Conservation (phyloP, 371 early-diverging fungal species). For the Mortierella sp. region DNA sequence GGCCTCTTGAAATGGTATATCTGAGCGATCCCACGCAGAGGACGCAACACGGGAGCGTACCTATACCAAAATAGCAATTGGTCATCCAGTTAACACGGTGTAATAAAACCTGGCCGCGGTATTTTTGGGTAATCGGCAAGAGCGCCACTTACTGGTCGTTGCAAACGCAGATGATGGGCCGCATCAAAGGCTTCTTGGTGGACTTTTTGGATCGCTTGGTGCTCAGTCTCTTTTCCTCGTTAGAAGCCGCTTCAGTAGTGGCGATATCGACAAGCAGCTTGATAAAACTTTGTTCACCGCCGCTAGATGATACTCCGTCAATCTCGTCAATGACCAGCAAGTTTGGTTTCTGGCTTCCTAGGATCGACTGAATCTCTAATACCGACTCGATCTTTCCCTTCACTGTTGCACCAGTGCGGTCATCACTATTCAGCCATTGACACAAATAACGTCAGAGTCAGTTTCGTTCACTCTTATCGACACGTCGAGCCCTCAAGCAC, state of each 20-base stretch:
- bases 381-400: slow-evolving; percentile 79
- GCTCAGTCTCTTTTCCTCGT: slow-evolving; percentile 20
- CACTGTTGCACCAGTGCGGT: slow-evolving; percentile 86
- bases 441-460: too few relatives aligned
- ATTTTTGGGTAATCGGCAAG: too few relatives aligned
- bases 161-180: slow-evolving; percentile 98
- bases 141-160: slow-evolving; percentile 82
- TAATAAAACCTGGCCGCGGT: too few relatives aligned
- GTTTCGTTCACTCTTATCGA: too few relatives aligned
- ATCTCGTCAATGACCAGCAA: slow-evolving; percentile 96
- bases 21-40: slow-evolving; percentile 82
- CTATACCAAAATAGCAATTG: slow-evolving; percentile 47
- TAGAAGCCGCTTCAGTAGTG: slow-evolving; percentile 29
- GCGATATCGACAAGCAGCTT: slow-evolving; percentile 74
- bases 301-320: slow-evolving; percentile 88
- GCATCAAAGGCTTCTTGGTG: slow-evolving; percentile 66
- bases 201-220: slow-evolving; percentile 49
- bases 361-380: slow-evolving; percentile 80
- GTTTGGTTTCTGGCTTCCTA: slow-evolving; percentile 75
- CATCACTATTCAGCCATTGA: slow-evolving; percentile 74
- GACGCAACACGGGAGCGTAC: slow-evolving; percentile 90
- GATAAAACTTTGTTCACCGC: slow-evolving; percentile 84
- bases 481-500: too few relatives aligned
- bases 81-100: too few relatives aligned
- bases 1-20: slow-evolving; percentile 75